Conservation (phyloP, 2,329 filamentous ascomycete genomes). For the Monilinia laxa region DNA sequence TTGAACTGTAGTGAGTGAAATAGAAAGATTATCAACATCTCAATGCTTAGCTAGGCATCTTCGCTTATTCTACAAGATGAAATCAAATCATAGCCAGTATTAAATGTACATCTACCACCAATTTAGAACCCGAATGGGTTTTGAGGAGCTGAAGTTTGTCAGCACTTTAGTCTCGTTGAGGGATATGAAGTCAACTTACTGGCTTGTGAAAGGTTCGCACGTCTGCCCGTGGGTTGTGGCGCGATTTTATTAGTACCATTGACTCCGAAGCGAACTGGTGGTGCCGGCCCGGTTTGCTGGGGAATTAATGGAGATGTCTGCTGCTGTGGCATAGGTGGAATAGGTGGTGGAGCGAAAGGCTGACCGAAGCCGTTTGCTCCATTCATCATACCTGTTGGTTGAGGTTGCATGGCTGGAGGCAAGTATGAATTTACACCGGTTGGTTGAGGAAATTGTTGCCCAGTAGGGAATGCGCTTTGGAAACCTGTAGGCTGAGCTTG, state of each 20-base stretch:
- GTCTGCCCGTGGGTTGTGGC: conserved; percentile 82
- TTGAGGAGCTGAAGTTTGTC: conserved; percentile 54
- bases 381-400: conserved; percentile 55
- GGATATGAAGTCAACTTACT: conserved; percentile 63
- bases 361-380: conserved; percentile 52
- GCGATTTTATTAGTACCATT: conserved; percentile 70
- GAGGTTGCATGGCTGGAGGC: conserved; percentile 59
- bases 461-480: conserved; percentile 45
- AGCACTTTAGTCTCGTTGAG: conserved; percentile 23
- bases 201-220: conserved; percentile 89
- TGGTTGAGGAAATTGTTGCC: conserved; percentile 41
- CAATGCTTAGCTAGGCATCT: conserved; percentile 32
- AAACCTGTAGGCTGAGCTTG: conserved; percentile 53
- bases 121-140: conserved; percentile 69
- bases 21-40: conserved; percentile 33
- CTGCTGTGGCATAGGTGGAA: conserved; percentile 54
- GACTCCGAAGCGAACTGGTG: conserved; percentile 86
- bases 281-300: conserved; percentile 82
- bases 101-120: conserved; percentile 30
- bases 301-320: conserved; percentile 64
- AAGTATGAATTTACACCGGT: conserved; percentile 57
- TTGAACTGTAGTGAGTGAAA: conserved; percentile 10
- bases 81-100: conserved; percentile 29
- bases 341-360: conserved; percentile 46
- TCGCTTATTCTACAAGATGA: conserved; percentile 37